Conservation (phyloP, 495 filamentous ascomycete species). For the Aspergillus ellipticus region DNA sequence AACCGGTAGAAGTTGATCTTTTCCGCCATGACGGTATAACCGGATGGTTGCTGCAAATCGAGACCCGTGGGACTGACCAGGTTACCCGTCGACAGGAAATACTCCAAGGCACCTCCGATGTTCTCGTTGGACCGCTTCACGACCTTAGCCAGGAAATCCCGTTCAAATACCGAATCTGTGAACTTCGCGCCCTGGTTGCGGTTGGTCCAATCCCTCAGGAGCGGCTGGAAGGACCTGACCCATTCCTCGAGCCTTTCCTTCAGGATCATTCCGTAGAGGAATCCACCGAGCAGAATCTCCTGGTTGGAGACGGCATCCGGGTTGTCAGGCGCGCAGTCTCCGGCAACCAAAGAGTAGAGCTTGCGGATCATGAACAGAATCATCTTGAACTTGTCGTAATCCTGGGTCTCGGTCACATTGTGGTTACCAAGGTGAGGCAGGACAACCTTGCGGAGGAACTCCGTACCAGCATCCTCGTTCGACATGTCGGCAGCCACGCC, state of each 20-base stretch:
- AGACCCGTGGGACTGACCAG: slow-evolving; percentile 84
- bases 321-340: slow-evolving; percentile 90
- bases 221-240: slow-evolving; percentile 59
- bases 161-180: slow-evolving; percentile 64
- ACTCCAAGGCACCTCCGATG: slow-evolving; percentile 78
- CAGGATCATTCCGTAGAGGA: slow-evolving; percentile 89
- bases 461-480: slow-evolving; percentile 81
- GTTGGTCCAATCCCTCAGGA: slow-evolving; percentile 65
- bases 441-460: slow-evolving; percentile 86
- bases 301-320: slow-evolving; percentile 94
- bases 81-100: slow-evolving; percentile 96
- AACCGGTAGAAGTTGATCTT: slow-evolving; percentile 99
- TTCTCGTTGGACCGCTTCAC: slow-evolving; percentile 82
- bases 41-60: slow-evolving; percentile 89
- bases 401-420: slow-evolving; percentile 73
- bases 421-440: slow-evolving; percentile 83
- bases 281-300: slow-evolving; percentile 87
- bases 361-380: slow-evolving; percentile 95
- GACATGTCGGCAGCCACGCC: slow-evolving; percentile 74
- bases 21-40: slow-evolving; percentile 94
- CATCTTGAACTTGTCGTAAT: slow-evolving; percentile 90
- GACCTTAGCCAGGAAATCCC: slow-evolving; percentile 73
- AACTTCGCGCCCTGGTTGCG: slow-evolving; percentile 61
- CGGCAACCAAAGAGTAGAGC: slow-evolving; percentile 85
- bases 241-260: slow-evolving; percentile 93